These are phyloP conservation scores for Neocallimastix lanati DNA, from an alignment of 192 early-diverging fungal species.

Conservation along the genomic window DNA sequence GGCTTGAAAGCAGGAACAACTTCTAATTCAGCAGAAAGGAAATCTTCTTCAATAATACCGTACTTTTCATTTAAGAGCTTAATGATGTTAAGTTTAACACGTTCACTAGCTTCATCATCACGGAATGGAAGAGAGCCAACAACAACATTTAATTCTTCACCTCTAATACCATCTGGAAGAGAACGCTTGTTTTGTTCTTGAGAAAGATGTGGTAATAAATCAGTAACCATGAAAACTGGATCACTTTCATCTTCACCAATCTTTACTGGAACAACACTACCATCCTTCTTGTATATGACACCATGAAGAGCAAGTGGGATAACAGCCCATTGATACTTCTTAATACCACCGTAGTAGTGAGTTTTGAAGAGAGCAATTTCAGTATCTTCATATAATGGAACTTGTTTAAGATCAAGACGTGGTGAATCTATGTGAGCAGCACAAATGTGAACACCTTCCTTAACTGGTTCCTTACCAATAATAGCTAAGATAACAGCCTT, in stretches of 20 bases:
- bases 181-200: background rate
- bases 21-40: background rate
- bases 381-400: background rate
- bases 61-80: background rate
- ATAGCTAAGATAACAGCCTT: background rate
- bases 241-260: background rate
- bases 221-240: background rate
- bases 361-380: background rate
- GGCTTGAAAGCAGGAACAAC: background rate
- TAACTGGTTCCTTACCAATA: background rate
- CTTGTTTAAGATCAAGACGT: background rate
- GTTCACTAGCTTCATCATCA: background rate
- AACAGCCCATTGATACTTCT: background rate
- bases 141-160: background rate
- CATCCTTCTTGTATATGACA: background rate
- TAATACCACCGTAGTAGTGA: background rate
- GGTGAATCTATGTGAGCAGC: background rate
- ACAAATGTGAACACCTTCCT: background rate
- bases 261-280: background rate
- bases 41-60: background rate
- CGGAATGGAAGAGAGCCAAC: background rate
- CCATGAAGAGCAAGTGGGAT: background rate
- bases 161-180: background rate
- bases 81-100: background rate
- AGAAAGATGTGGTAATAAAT: background rate